These are phyloP conservation scores for Camellia oleifera DNA, from an alignment of 179 eudicot genomes.

Conservation along the genomic window DNA sequence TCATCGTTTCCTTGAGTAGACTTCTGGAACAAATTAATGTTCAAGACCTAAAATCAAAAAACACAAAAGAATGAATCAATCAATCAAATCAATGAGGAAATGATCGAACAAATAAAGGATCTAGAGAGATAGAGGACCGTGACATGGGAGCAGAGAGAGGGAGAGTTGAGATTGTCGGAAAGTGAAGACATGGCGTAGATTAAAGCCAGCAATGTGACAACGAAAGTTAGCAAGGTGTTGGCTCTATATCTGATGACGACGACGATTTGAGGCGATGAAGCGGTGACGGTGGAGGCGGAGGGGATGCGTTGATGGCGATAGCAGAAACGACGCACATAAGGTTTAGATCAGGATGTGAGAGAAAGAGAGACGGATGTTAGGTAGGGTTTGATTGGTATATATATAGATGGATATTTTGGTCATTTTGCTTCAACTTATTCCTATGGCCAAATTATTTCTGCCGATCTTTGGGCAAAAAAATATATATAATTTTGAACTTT, in stretches of 20 bases:
- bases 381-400: no score
- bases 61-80: background rate
- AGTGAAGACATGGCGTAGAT: conserved; percentile 83
- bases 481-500: no score
- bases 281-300: no score
- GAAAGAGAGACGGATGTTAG: no score
- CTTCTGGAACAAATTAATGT: conserved; percentile 71
- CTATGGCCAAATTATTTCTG: no score
- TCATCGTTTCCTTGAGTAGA: conserved; percentile 74
- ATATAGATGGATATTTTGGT: no score
- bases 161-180: conserved; percentile 75
- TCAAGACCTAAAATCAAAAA: conserved; percentile 51
- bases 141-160: conserved; percentile 58
- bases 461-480: no score
- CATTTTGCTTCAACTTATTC: no score
- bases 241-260: conserved; percentile 56
- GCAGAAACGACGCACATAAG: no score
- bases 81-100: background rate
- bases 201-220: conserved; percentile 72
- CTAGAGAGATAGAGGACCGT: conserved; percentile 35
- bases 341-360: no score
- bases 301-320: no score
- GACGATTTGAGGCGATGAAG: no score
- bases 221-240: conserved; percentile 76
- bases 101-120: background rate